Evolutionary conservation across 75 land plant species (phyloP), one percentile per base, ranked within the genome.

Genomic region (Picea sitchensis): DNA sequence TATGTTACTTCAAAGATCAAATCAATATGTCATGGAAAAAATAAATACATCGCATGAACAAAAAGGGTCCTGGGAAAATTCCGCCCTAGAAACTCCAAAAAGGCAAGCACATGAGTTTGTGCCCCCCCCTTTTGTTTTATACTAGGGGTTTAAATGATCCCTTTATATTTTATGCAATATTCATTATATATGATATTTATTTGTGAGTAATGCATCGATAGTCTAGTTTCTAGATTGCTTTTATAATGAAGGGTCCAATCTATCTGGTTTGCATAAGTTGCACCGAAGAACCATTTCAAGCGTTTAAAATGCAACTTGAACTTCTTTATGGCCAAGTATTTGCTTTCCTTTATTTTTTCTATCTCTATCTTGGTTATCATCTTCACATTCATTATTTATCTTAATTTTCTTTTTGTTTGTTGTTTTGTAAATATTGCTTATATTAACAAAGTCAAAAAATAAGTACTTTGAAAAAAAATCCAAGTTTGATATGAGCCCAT

Each of bases 401-500:
- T 38, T 0, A 69, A 17, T 69, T 41, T 41, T 15, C 20, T 69
- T 69, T 34, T 69, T n/a, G 15, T 38, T 21, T 36, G 34, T 69
- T 67, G 47, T 69, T 69, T 65, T 69, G 75, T 77, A 87, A 87
- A 51, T 87, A 34, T 67, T 87, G 14, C 83, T 87, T 13, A 87
- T 87, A 65, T 84, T 87, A 73, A 87, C 89, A 41, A 87, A 82
- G 54, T 77, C 87, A 60, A 77, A 84, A 57, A 87, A 84, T 73
- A 87, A 81, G 47, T 87, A 87, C 77, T 87, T 87, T 75, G 80
- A 78, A n/a, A 87, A 84, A 59, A 84, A 87, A 81, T 61, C 89
- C 59, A 84, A 84, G 51, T 87, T 84, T 82, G 89, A 87, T 77
- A 79, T 87, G 87, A 82, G 83, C 65, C 81, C 89, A 14, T 78